These are phyloP conservation scores for Ulmus americana DNA, from an alignment of 331 rosid genomes.

Conservation along the genomic window DNA sequence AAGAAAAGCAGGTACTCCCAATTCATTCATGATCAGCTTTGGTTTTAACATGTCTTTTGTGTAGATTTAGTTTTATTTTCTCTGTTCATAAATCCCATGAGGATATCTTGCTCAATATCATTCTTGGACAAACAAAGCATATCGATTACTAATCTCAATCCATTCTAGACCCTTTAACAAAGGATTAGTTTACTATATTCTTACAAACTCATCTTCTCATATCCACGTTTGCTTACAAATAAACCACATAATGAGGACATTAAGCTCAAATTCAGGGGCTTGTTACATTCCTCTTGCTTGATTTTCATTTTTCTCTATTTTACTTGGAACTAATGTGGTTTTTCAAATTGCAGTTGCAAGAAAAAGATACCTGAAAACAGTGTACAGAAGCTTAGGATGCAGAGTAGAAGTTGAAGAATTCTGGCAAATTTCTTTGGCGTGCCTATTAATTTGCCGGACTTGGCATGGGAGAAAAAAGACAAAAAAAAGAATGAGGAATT, in stretches of 20 bases:
- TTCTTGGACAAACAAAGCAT: too few species aligned
- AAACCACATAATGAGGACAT: not conserved
- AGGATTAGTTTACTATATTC: too few species aligned
- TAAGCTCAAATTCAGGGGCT: too few species aligned
- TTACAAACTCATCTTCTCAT: not conserved
- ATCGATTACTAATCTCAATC: too few species aligned
- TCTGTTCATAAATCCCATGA: too few species aligned
- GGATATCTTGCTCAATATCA: too few species aligned
- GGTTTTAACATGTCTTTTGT: not conserved
- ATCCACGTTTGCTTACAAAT: not conserved
- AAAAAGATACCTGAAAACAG: not conserved
- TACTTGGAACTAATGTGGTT: slow-evolving; percentile 1
- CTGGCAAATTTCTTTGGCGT: slow-evolving; percentile 3
- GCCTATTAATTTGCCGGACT: not conserved
- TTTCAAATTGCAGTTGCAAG: slow-evolving; percentile 25
- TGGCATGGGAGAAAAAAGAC: not conserved
- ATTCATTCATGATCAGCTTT: slow-evolving; percentile 1
- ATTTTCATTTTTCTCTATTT: not conserved
- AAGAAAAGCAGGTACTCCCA: slow-evolving; percentile 24
- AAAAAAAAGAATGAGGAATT: too few species aligned
- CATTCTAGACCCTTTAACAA: too few species aligned
- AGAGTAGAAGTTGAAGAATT: slow-evolving; percentile 2
- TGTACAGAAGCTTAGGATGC: slow-evolving; percentile 19
- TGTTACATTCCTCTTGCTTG: not conserved
- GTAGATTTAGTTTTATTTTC: too few species aligned